Evolutionary conservation across 306 rosid genomes (phyloP).

Genomic region (Sesbania bispinosa): DNA sequence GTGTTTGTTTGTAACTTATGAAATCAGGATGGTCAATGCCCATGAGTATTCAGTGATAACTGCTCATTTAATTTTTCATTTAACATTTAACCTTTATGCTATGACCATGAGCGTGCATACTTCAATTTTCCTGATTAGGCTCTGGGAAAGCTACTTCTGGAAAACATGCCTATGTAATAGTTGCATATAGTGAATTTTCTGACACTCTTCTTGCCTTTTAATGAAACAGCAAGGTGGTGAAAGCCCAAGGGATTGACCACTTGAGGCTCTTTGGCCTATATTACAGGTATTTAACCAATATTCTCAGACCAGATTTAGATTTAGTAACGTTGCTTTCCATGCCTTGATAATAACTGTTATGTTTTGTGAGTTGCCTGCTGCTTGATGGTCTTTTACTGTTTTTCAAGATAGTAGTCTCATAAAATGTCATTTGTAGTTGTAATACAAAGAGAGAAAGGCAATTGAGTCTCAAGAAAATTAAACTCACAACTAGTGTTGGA

Average conservation of each 20-base stretch:
- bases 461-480: neutral
- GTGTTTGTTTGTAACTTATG: too few relatives aligned
- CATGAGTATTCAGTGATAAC: too few relatives aligned
- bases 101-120: conserved; percentile 94
- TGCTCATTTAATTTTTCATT: too few relatives aligned
- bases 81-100: conserved; percentile 22
- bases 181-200: conserved; percentile 16
- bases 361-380: neutral
- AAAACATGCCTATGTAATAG: neutral
- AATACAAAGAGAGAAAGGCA: too few relatives aligned
- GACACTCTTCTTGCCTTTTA: conserved; percentile 6
- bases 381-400: neutral
- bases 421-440: too few relatives aligned
- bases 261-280: conserved; percentile 83
- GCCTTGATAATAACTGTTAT: neutral
- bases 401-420: neutral
- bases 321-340: neutral
- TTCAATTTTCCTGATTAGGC: conserved; percentile 97
- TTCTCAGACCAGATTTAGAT: too few relatives aligned
- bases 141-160: conserved; percentile 69
- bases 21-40: too few relatives aligned
- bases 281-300: too few relatives aligned
- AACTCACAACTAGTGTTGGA: neutral
- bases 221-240: conserved; percentile 75
- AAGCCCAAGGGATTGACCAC: conserved; percentile 97